Evolutionary conservation across 2,329 filamentous ascomycete species (phyloP), one percentile per base, ranked within the genome.

Genomic region (Exophiala bonariae): DNA sequence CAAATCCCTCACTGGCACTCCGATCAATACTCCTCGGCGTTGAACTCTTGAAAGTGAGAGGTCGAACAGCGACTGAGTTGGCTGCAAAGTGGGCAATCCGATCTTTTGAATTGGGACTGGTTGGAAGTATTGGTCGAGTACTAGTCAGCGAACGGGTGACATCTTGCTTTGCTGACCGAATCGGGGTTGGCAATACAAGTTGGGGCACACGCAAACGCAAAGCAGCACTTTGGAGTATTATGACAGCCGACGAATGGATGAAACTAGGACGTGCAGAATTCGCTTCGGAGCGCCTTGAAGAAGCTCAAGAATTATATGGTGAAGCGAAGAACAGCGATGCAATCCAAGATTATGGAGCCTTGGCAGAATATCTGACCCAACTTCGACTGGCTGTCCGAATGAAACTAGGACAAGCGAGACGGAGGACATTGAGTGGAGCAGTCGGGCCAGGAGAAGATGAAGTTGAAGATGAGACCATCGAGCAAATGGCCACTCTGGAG

Each of bases 141-240:
- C 77, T 99, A 10, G 75, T 96, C 59, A 89, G 86, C 43, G 92
- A 99, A 69, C 83, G 93, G 28, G 79, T 96, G 16, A 87, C 89
- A 0, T 82, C 86, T 2, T 96, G 89, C 70, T 96, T 92, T 67
- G 81, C 82, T 1, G 83, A 86, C 3, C 88, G 87, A 57, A 77
- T 77, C 19, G 85, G 87, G 2, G 70, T 82, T 3, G 84, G 85
- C 1, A 80, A 78, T 7, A 79, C 83, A 50, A 73, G 73, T 30
- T 87, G 84, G 76, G 90, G 91, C 13, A 77, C 79, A 7, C 79
- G 92, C 52, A 79, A 78, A 50, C 79, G 93, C 39, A 99, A 96
- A 72, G 87, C 91, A 2, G 93, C 88, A 0, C 80, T 95, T 55
- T 99, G 91, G 91, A 86, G 85, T 56, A 78, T 93, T 17, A 77